Base-by-base conservation (phyloP, 371 early-diverging fungal genomes). In the Mycotypha africana region DNA sequence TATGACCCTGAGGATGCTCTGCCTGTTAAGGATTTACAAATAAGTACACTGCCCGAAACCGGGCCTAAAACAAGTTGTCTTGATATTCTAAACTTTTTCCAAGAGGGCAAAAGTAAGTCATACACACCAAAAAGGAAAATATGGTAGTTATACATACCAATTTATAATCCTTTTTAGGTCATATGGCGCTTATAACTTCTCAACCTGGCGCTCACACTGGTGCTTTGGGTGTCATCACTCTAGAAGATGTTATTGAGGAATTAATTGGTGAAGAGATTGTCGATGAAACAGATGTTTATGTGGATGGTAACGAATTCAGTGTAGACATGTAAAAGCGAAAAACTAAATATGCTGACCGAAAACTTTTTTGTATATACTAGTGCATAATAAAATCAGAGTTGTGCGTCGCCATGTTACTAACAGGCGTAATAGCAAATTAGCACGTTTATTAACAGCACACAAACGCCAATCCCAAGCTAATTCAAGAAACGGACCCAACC, bases 201-300 rank as follows among this genome's bases (percentile, higher is more conserved):
- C 71, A 81, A 40, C 67, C 78, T 34, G 70, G 68, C 11, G 58
- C 64, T 49, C 56, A 65, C 46, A 53, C 59, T 16, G 70, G 65
- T 12, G 68, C 83, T 5, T 61, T 97, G 8, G 98, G 98, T 15
- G 90, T 97, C 9, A 87, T 98, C 31, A 97, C 98, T 0, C 69
- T 97, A 20, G 98, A 98, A 57, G 98, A 98, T 62, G 92, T 98
- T 6, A 92, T 98, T 56, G 97, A 98, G 65, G 96, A 95, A 67
- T 67, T 97, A 35, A 86, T 98, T 66, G 90, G 89, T 19, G 86
- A 86, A 57, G 92, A 95, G 56, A 94, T 95, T 65, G 81, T 93
- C 35, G 95, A 95, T 61, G 97, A 91, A 57, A 94, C 93, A 1
- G 95, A 96, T 65, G 89, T 88, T 33, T 93, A 90, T 65, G 80